Base-by-base conservation (phyloP, 1,284 basidiomycete species). In the Apiotrichum veenhuisii region DNA sequence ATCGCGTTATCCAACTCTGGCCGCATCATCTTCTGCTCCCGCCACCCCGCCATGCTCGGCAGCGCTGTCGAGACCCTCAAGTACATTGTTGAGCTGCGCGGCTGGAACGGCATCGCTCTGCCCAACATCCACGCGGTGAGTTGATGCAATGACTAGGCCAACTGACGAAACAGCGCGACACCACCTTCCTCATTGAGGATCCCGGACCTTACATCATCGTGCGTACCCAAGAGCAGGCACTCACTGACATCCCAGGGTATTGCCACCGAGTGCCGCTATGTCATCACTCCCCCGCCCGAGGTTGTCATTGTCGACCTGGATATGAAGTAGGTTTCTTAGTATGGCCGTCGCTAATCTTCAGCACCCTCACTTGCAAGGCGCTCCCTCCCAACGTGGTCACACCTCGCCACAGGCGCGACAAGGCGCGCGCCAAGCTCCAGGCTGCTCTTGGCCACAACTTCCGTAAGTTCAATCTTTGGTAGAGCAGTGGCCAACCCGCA, bases 221-320 rank as follows among this genome's bases (percentile, higher is more conserved):
- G 41, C 60, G 68, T 58, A 23, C n/a, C 22, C 20, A n/a, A n/a
- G n/a, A 17, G 0, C 33, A 33, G 17, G 20, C 15, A 3, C 34
- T 30, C 15, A 1, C 57, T 64, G 26, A 61, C 33, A 12, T 2
- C 8, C n/a, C 34, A 74, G 72, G 94, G 91, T 41, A 81, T 96
- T 55, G 85, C 91, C 26, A 90, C 88, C 2, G 89, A 96, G 74
- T 86, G 89, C 34, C 83, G 89, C 55, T 89, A 91, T 74, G 84
- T 88, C 64, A 80, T 88, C 54, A 82, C 85, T 43, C 84, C 87
- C 26, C 80, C 85, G 1, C 79, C 88, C 0, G 92, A 95, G 75
- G 87, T 96, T 34, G 92, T 90, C 73, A 80, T 96, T 40, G 87
- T 91, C 62, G 95, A 98, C 76, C 78, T 98, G 64, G 95, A 98